Evolutionary conservation across 768 basidiomycete genomes (phyloP).

Genomic region (Rickenella mellea): DNA sequence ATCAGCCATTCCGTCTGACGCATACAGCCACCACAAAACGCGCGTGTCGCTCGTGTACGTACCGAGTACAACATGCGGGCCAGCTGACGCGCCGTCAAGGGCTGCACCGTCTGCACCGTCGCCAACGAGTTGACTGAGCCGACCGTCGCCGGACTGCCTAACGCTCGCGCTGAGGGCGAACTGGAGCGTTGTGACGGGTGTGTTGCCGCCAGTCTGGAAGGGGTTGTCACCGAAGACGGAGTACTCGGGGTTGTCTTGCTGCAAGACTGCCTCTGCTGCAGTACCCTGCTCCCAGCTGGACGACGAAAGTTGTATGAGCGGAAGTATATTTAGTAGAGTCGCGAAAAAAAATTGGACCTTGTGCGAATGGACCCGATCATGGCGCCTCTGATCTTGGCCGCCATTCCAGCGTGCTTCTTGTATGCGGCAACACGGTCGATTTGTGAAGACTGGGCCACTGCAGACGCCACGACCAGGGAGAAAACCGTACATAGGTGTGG

Average conservation of each 20-base stretch:
- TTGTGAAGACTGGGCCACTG: too few species aligned
- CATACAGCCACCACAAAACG: background rate
- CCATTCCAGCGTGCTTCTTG: too few species aligned
- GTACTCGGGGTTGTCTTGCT: slow-evolving; percentile 17
- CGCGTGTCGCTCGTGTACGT: background rate
- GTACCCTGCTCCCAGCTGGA: slow-evolving; percentile 23
- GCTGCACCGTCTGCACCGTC: slow-evolving; percentile 19
- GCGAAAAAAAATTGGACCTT: slow-evolving; percentile 8
- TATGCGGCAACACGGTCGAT: too few species aligned
- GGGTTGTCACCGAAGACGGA: slow-evolving; percentile 16
- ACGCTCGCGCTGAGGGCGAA: slow-evolving; percentile 18
- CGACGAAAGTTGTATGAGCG: background rate
- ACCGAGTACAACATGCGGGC: slow-evolving; percentile 16
- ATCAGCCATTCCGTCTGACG: background rate
- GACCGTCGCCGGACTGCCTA: slow-evolving; percentile 17
- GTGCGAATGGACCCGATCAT: slow-evolving; percentile 19
- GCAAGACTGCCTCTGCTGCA: slow-evolving; percentile 15
- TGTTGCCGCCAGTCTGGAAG: slow-evolving; percentile 8
- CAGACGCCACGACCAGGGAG: too few species aligned
- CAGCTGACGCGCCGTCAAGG: slow-evolving; percentile 19
- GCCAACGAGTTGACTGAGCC: slow-evolving; percentile 17
- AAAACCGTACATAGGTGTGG: too few species aligned
- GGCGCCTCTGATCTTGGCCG: slow-evolving; percentile 9
- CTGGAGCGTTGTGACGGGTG: slow-evolving; percentile 15
- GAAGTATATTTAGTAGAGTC: background rate